phyloP scores from a whole-genome alignment of 106 monocot genomes.

The Alisma plantagoaquatica region DNA sequence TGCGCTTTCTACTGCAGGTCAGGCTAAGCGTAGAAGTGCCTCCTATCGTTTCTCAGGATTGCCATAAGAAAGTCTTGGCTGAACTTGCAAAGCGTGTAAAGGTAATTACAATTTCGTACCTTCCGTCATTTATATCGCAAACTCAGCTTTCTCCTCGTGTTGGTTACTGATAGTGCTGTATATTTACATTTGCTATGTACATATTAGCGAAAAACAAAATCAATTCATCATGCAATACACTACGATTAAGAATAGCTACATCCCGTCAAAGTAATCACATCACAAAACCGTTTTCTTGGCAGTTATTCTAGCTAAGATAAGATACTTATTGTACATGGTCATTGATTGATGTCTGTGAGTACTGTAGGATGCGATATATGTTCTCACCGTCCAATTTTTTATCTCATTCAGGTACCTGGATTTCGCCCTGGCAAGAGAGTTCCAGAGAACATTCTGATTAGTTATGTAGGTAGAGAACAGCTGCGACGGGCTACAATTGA shows the following conservation, averaged over 20 bases:
- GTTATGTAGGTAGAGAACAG: conserved; percentile 57
- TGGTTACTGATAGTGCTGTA: neutral
- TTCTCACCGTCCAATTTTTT: neutral
- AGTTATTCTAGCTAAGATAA: no score
- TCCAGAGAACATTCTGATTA: conserved; percentile 86
- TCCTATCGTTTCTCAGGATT: conserved; percentile 49
- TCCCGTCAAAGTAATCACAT: neutral
- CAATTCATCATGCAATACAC: neutral
- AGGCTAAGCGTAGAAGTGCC: conserved; percentile 73
- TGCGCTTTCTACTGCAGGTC: no score
- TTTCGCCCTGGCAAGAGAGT: conserved; percentile 89
- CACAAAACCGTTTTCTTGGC: no score
- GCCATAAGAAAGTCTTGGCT: conserved; percentile 44
- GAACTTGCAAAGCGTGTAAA: conserved; percentile 67
- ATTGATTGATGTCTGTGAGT: no score
- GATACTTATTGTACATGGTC: no score
- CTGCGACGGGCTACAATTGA: conserved; percentile 70
- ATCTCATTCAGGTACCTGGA: conserved; percentile 63
- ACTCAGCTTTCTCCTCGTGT: no score
- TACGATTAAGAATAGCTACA: neutral
- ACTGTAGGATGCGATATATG: no score
- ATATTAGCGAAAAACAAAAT: no score
- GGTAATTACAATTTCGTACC: conserved; percentile 25
- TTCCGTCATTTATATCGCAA: neutral
- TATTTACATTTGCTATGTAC: neutral